These are phyloP conservation scores for Chamaenerion angustifolium DNA, from an alignment of 345 rosid species.

Conservation along the genomic window DNA sequence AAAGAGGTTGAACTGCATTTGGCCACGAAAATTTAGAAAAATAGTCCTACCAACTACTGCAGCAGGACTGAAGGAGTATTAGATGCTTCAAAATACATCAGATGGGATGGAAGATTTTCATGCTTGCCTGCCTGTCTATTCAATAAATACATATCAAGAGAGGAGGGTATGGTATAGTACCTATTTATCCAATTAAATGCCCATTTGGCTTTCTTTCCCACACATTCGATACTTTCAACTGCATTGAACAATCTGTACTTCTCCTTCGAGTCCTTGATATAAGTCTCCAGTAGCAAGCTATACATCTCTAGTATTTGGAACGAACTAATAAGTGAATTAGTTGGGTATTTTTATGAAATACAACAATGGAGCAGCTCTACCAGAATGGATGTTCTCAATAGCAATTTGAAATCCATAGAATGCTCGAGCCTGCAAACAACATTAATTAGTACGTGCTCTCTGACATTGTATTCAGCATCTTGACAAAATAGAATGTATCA, in stretches of 20 bases:
- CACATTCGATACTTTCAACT: constrained; percentile 66
- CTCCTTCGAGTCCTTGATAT: constrained; percentile 67
- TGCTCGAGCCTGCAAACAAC: constrained; percentile 56
- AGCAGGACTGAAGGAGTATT: too few relatives aligned
- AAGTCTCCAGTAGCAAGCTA: constrained; percentile 85
- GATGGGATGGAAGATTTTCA: too few relatives aligned
- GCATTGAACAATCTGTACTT: constrained; percentile 81
- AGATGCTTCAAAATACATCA: too few relatives aligned
- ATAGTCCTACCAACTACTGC: neutral
- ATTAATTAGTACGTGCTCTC: too few relatives aligned
- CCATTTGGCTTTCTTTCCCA: constrained; percentile 74
- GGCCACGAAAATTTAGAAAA: neutral
- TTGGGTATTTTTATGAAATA: constrained; percentile 1
- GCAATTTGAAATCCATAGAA: constrained; percentile 92
- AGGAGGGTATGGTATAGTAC: constrained; percentile 12
- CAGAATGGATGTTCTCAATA: constrained; percentile 93
- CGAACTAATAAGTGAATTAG: constrained; percentile 8
- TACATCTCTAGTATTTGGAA: constrained; percentile 53
- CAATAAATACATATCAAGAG: neutral
- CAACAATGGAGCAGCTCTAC: constrained; percentile 22
- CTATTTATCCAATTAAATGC: constrained; percentile 72
- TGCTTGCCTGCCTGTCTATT: too few relatives aligned
- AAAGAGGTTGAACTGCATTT: constrained; percentile 54
- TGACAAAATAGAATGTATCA: neutral
- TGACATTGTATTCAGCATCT: neutral